phyloP scores from a whole-genome alignment of 208 protist genomes.

The Porcisia deanei region DNA sequence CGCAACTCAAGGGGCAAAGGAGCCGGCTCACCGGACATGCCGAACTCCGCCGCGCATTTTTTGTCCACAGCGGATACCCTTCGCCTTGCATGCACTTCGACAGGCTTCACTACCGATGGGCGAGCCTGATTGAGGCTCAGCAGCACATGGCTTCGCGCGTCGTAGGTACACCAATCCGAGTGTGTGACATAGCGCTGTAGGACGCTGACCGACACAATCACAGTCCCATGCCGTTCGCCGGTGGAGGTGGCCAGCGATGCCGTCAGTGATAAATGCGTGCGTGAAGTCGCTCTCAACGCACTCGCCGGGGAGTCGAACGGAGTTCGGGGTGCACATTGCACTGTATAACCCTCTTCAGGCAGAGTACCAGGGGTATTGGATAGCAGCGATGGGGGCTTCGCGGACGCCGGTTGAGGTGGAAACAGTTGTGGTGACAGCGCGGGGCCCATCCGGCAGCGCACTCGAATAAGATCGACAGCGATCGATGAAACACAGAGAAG shows the following conservation, averaged over 20 bases:
- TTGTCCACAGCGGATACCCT: background rate
- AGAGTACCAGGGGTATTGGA: background rate
- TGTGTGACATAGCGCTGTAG: constrained; percentile 52
- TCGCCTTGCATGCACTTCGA: constrained; percentile 28
- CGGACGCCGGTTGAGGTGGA: background rate
- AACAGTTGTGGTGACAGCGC: background rate
- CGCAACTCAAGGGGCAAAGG: constrained; percentile 5
- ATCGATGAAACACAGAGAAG: constrained; percentile 55
- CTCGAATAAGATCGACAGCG: constrained; percentile 48
- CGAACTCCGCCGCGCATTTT: background rate
- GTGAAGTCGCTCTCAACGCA: background rate
- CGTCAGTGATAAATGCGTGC: background rate
- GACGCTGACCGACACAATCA: constrained; percentile 16
- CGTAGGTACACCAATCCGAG: constrained; percentile 36
- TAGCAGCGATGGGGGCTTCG: background rate
- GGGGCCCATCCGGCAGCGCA: constrained; percentile 4
- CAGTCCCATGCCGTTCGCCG: background rate
- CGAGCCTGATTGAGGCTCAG: constrained; percentile 44
- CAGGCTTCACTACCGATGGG: constrained; percentile 47
- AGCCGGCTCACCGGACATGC: no score
- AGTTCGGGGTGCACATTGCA: background rate
- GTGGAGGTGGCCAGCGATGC: background rate
- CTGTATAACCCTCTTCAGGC: background rate
- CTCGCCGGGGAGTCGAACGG: background rate
- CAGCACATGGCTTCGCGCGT: constrained; percentile 24